phyloP scores from a whole-genome alignment of 129 eudicot species.

The Saussurea involucrata region DNA sequence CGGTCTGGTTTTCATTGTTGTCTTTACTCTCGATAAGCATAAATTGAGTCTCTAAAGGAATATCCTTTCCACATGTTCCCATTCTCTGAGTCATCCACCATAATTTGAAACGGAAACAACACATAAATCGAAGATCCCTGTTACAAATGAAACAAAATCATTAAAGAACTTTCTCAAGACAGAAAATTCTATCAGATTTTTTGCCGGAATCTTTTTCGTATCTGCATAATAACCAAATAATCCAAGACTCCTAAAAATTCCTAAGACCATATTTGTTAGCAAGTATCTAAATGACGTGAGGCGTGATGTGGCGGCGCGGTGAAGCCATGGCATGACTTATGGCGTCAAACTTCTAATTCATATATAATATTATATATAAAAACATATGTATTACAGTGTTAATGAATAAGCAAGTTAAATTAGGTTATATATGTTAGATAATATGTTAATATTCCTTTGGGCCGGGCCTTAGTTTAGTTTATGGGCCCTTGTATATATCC shows the following conservation, averaged over 20 bases:
- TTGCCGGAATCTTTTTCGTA: background rate
- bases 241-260: background rate
- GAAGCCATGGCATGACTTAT: too few relatives aligned
- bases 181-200: background rate
- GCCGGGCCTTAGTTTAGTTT: too few relatives aligned
- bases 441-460: too few relatives aligned
- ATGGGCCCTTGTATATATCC: too few relatives aligned
- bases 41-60: slow-evolving; percentile 95
- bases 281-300: too few relatives aligned
- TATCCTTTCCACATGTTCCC: slow-evolving; percentile 86
- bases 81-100: slow-evolving; percentile 99
- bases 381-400: too few relatives aligned
- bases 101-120: slow-evolving; percentile 88
- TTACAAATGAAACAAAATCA: slow-evolving; percentile 7
- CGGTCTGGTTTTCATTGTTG: slow-evolving; percentile 40
- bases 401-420: too few relatives aligned
- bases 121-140: slow-evolving; percentile 89
- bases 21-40: slow-evolving; percentile 87
- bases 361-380: too few relatives aligned
- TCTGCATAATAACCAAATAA: background rate
- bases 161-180: background rate
- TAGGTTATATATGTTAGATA: too few relatives aligned
- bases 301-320: too few relatives aligned
- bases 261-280: too few relatives aligned
- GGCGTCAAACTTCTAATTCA: too few relatives aligned